Percentiles rank a stretch among this genome's conserved stretches.
phyloP scores from a whole-genome alignment of 495 filamentous ascomycete species.

The Darksidea phi region DNA sequence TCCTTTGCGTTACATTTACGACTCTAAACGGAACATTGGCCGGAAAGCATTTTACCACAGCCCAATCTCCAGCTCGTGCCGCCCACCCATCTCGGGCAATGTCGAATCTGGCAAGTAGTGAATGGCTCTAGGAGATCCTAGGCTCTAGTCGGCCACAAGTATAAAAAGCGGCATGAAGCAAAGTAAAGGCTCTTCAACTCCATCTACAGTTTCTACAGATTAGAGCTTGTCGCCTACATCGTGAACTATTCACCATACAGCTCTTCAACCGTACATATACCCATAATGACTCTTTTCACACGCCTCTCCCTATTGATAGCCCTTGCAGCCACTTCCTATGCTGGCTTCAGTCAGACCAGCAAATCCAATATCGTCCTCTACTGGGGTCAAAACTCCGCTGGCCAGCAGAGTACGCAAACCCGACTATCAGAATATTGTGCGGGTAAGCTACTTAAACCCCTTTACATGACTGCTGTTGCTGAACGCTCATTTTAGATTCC shows the following conservation, averaged over 20 bases:
- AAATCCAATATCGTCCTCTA: constrained; percentile 65
- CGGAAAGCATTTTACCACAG: background rate
- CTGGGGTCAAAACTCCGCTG: constrained; percentile 55
- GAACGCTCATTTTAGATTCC: constrained; percentile 27
- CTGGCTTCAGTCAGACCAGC: constrained; percentile 51
- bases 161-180: background rate
- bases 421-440: constrained; percentile 55
- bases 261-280: background rate
- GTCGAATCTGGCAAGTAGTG: background rate
- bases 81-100: background rate
- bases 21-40: background rate
- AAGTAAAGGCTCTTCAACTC: background rate
- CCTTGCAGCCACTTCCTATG: constrained; percentile 20
- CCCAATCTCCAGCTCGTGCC: background rate
- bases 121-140: background rate
- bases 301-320: background rate
- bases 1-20: background rate
- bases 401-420: constrained; percentile 47
- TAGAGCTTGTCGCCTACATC: background rate
- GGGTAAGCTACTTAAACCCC: constrained; percentile 47
- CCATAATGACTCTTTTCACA: background rate
- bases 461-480: constrained; percentile 2
- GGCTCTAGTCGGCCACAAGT: background rate
- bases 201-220: background rate
- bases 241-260: background rate